phyloP scores from a whole-genome alignment of 441 rosid genomes.

The Raphanus hybrid region DNA sequence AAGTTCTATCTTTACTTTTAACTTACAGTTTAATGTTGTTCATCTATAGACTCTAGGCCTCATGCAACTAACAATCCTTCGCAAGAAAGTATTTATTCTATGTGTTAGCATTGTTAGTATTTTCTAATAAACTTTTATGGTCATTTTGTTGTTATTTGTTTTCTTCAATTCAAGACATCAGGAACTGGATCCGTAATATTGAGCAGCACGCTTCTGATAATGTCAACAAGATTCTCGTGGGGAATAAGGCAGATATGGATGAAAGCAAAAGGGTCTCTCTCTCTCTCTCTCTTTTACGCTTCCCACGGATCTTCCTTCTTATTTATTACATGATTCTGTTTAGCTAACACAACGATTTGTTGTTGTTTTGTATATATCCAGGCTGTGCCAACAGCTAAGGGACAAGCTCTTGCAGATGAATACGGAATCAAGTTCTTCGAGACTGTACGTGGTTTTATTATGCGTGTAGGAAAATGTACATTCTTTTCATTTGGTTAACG shows the following conservation, averaged over 20 bases:
- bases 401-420: slow-evolving; percentile 95
- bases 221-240: slow-evolving; percentile 87
- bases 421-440: slow-evolving; percentile 92
- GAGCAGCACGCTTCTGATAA: slow-evolving; percentile 91
- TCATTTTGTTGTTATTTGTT: neutral
- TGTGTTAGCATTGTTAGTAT: neutral
- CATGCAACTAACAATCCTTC: neutral
- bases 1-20: slow-evolving; percentile 43
- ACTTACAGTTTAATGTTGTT: slow-evolving; percentile 32
- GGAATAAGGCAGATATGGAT: slow-evolving; percentile 95
- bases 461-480: neutral
- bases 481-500: slow-evolving; percentile 24
- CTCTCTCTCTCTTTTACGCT: slow-evolving; percentile 40
- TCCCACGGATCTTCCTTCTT: neutral
- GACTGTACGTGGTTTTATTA: slow-evolving; percentile 60
- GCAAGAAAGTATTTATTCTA: neutral
- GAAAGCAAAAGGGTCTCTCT: slow-evolving; percentile 82
- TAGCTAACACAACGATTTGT: neutral
- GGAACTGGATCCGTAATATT: slow-evolving; percentile 88
- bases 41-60: neutral
- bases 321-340: neutral
- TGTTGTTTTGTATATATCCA: slow-evolving; percentile 32
- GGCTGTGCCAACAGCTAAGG: slow-evolving; percentile 89
- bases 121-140: neutral
- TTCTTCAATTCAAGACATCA: slow-evolving; percentile 54